These are phyloP conservation scores for Plasmodium cynomolgi DNA, from an alignment of 169 alveolate species.

Conservation along the genomic window DNA sequence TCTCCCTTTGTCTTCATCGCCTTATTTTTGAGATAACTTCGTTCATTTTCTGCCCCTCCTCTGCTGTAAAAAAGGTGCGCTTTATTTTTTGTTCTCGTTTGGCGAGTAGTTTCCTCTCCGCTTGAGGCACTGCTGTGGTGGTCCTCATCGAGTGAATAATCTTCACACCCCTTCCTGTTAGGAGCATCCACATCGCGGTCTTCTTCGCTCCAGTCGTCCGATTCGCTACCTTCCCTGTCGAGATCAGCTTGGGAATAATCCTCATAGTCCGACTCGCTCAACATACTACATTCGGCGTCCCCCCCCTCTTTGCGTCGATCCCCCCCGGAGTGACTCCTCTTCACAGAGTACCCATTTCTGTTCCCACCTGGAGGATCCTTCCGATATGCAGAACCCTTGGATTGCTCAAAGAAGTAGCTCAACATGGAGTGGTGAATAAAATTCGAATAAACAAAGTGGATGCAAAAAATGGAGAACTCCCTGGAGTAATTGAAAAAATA, in stretches of 20 bases:
- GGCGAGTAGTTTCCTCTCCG: neutral
- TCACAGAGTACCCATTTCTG: neutral
- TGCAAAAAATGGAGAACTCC: constrained; percentile 10
- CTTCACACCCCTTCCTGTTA: neutral
- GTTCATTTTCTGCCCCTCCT: neutral
- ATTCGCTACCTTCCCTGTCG: neutral
- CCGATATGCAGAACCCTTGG: neutral
- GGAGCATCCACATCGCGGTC: neutral
- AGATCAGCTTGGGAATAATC: neutral
- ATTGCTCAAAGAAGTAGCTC: constrained; percentile 20
- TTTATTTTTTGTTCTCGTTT: neutral
- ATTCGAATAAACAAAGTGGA: constrained; percentile 39
- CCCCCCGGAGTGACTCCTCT: neutral
- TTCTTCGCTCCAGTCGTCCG: neutral
- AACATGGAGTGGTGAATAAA: constrained; percentile 49
- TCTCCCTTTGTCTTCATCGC: neutral
- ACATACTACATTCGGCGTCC: neutral
- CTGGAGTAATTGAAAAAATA: constrained; percentile 34
- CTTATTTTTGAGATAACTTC: neutral
- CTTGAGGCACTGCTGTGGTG: neutral
- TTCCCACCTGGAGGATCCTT: neutral
- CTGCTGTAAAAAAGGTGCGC: neutral
- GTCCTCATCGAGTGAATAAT: neutral
- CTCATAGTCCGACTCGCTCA: neutral
- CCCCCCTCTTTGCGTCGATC: neutral